phyloP scores from a whole-genome alignment of 345 rosid genomes.

The Sisymbrium irio region DNA sequence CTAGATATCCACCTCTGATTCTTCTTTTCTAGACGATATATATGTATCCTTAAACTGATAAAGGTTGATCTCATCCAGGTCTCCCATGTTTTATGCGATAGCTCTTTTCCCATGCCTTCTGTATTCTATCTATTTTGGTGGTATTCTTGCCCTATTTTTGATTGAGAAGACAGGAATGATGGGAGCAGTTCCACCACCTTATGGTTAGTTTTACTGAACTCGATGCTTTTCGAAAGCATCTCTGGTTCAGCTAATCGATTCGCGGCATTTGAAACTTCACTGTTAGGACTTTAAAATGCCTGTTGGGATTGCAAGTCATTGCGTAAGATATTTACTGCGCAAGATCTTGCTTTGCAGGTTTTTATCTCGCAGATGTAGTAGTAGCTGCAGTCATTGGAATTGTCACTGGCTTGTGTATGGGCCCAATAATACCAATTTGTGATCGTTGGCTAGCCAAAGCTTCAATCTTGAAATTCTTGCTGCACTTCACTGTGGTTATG shows the following conservation, averaged over 20 bases:
- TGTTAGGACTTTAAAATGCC: not conserved
- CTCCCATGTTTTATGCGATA: constrained; percentile 57
- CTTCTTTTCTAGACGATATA: not conserved
- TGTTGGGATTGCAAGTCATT: not conserved
- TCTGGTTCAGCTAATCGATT: constrained; percentile 8
- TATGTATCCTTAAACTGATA: constrained; percentile 8
- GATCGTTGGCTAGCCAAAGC: constrained; percentile 79
- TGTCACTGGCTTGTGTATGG: constrained; percentile 76
- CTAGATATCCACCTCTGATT: not conserved
- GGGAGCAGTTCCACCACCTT: constrained; percentile 88
- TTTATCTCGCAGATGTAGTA: constrained; percentile 61
- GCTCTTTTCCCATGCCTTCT: constrained; percentile 75
- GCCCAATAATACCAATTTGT: constrained; percentile 75
- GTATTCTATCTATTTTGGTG: constrained; percentile 74
- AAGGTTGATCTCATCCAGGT: constrained; percentile 54
- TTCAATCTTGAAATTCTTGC: constrained; percentile 63
- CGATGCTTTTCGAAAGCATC: not conserved
- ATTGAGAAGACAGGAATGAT: constrained; percentile 99
- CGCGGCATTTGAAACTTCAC: not conserved
- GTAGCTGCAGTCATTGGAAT: constrained; percentile 72
- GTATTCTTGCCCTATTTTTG: constrained; percentile 70
- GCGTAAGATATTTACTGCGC: not conserved
- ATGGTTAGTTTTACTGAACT: constrained; percentile 56
- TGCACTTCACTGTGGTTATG: constrained; percentile 64
- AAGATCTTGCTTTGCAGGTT: constrained; percentile 55